These are phyloP conservation scores for Aureobasidium melanogenum DNA, from an alignment of 2,329 filamentous ascomycete species.

Conservation along the genomic window DNA sequence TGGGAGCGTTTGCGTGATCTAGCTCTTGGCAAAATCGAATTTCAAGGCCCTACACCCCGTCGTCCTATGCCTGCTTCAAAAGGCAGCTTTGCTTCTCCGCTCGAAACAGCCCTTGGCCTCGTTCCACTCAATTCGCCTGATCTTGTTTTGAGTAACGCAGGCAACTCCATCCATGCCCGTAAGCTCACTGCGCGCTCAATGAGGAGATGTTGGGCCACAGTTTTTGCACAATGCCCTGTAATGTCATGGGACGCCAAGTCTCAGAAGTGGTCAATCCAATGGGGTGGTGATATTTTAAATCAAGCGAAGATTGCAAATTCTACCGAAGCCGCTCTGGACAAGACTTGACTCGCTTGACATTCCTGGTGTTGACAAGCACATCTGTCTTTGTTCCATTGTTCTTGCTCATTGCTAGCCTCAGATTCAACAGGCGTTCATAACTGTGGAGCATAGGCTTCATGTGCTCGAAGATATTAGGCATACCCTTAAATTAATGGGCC, in stretches of 20 bases:
- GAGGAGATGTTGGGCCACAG: conserved; percentile 34
- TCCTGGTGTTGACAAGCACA: background rate
- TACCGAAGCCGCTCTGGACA: background rate
- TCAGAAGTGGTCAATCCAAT: conserved; percentile 26
- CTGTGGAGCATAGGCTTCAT: background rate
- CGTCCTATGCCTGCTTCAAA: background rate
- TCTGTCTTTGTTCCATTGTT: background rate
- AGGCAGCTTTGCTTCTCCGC: background rate
- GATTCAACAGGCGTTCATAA: background rate
- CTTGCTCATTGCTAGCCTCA: conserved; percentile 25
- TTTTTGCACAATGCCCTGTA: conserved; percentile 35
- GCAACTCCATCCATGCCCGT: conserved; percentile 21
- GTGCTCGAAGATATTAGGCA: background rate
- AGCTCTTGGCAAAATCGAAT: conserved; percentile 25
- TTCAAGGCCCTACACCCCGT: conserved; percentile 15
- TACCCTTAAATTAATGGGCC: too few relatives aligned
- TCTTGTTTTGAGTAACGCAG: background rate
- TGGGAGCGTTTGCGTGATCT: conserved; percentile 36
- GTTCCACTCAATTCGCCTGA: background rate
- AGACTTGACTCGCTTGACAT: background rate
- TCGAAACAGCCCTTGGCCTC: conserved; percentile 1
- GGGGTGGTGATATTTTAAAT: conserved; percentile 20
- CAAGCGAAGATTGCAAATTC: background rate
- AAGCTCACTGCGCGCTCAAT: conserved; percentile 36
- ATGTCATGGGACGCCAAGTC: conserved; percentile 29